Evolutionary conservation across 163 green algal genomes (phyloP), one percentile per base, ranked within the genome.

Genomic region (Chlamydomonas reinhardtii): DNA sequence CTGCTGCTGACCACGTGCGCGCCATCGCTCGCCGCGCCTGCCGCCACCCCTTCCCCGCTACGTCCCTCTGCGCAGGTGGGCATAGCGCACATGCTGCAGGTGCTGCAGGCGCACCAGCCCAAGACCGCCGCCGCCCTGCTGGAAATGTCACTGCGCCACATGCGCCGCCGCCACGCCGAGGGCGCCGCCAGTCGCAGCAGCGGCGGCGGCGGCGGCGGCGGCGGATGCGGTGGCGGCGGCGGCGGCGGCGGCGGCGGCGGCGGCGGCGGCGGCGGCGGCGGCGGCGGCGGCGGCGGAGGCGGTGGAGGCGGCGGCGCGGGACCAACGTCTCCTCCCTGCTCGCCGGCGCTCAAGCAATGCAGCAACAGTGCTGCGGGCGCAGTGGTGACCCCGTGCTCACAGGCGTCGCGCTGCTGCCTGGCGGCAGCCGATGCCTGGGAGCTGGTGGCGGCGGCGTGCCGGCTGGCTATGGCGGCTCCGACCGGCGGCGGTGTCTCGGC

Each of bases 371-470:
- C 17, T 29, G 61, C 20, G 25, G 61, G 4, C 1, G 17, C 61
- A 31, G 2, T 39, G 31, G 66, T 73, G 31, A 2, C 8, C 9
- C 66, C 66, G 16, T 73, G 66, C 66, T 25, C 5, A 0, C 16
- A 31, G 0, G 31, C 14, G 27, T 16, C 15, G 16, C 66, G 66
- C 14, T 43, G 29, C 16, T 73, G 66, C 31, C 16, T 73, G 66
- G 66, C 66, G 16, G 66, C 66, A 16, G 19, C 16, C 2, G 66
- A 73, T 31, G 66, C 66, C 4, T 73, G 66, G 66, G 66, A 39
- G 66, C 66, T 73, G 66, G 66, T 73, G 66, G 66, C 66, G 31
- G 66, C 66, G 66, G 66, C 66, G 66, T 24, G 31, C 31, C 31
- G 66, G 20, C 31, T 39, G 15, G 48, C 48, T 1, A 56, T 56